Evolutionary conservation across 805 yeast genomes (phyloP).

Genomic region (Yamadazyma sp.): DNA sequence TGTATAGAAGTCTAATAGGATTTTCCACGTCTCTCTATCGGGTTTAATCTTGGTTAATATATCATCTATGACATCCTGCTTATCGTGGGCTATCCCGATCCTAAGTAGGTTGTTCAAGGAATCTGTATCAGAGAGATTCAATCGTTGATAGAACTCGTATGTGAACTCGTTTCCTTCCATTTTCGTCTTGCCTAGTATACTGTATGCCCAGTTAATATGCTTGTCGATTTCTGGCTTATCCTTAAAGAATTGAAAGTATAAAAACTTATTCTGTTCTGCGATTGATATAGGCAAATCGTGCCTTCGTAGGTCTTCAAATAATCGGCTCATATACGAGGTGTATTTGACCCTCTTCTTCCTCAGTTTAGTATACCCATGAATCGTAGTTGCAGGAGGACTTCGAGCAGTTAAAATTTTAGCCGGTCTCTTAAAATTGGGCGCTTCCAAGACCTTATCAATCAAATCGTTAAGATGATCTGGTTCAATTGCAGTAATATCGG

Average conservation of each 20-base stretch:
- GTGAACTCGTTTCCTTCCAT: constrained; percentile 20
- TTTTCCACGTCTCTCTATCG: constrained; percentile 11
- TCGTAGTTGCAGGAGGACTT: background rate
- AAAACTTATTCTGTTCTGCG: constrained; percentile 28
- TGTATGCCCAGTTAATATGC: constrained; percentile 10
- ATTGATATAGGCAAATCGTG: constrained; percentile 28
- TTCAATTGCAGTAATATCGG: constrained; percentile 25
- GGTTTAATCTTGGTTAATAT: constrained; percentile 15
- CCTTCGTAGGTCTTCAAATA: constrained; percentile 28
- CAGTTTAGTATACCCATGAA: constrained; percentile 21
- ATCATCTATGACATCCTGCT: constrained; percentile 22
- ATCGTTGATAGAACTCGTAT: constrained; percentile 20
- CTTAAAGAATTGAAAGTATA: constrained; percentile 31
- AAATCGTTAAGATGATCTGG: constrained; percentile 30
- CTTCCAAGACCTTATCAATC: constrained; percentile 22
- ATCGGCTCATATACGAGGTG: constrained; percentile 20
- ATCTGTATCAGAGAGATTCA: constrained; percentile 12
- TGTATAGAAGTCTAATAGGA: constrained; percentile 1
- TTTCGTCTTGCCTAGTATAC: background rate
- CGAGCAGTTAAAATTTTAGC: constrained; percentile 16
- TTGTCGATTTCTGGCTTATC: constrained; percentile 26
- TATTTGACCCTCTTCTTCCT: constrained; percentile 19
- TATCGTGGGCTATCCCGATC: constrained; percentile 26
- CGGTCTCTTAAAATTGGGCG: constrained; percentile 28
- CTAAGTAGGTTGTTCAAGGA: constrained; percentile 14